These are phyloP conservation scores for Stagonosporopsis tanaceti DNA, from an alignment of 2,329 filamentous ascomycete genomes.

Conservation along the genomic window DNA sequence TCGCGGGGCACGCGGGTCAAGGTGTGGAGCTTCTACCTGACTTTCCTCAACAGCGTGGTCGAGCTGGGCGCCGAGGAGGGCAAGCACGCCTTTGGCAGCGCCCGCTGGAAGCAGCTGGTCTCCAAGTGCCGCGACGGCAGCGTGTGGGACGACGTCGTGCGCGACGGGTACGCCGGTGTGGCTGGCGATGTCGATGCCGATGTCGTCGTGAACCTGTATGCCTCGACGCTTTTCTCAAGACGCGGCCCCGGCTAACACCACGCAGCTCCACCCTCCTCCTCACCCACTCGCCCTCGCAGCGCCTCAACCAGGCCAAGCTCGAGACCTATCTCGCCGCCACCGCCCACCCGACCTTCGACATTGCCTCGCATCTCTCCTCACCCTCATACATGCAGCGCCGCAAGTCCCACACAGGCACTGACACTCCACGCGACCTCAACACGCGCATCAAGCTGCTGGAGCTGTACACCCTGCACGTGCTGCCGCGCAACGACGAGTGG, in stretches of 20 bases:
- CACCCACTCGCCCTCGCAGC: conserved; percentile 86
- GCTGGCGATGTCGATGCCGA: conserved; percentile 94
- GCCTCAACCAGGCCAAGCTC: conserved; percentile 82
- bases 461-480: conserved; percentile 91
- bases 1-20: conserved; percentile 87
- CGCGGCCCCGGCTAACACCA: conserved; percentile 4
- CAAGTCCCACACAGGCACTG: conserved; percentile 66
- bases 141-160: conserved; percentile 93
- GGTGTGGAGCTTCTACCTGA: conserved; percentile 96
- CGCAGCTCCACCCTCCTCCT: conserved; percentile 84
- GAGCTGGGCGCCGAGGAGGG: conserved; percentile 91
- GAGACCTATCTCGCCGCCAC: conserved; percentile 88
- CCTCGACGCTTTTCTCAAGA: conserved; percentile 59
- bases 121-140: conserved; percentile 85
- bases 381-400: conserved; percentile 44
- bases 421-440: conserved; percentile 84
- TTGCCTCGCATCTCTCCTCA: conserved; percentile 69
- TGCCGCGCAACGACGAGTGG: conserved; percentile 95
- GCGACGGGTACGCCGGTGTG: conserved; percentile 83
- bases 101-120: conserved; percentile 84
- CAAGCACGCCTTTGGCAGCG: conserved; percentile 83
- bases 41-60: conserved; percentile 87
- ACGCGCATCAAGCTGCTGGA: conserved; percentile 91
- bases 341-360: conserved; percentile 74
- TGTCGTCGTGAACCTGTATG: conserved; percentile 91